Base-by-base conservation (phyloP, 1,284 basidiomycete species). In the Takashimella koratensis region DNA sequence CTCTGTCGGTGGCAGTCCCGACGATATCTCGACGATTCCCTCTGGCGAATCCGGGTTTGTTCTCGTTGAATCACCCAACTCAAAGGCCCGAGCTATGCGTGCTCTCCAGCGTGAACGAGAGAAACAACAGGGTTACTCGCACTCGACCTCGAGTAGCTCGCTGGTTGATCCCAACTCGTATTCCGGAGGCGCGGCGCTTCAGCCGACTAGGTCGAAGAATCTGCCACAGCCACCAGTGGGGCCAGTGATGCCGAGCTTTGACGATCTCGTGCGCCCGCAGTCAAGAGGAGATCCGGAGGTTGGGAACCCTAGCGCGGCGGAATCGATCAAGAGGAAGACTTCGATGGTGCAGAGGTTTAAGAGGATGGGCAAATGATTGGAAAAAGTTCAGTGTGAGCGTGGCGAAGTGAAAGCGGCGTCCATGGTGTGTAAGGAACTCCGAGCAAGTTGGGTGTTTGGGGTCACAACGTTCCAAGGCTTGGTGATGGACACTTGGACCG, bases 221-320 rank as follows among this genome's bases (percentile, higher is more conserved):
- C 53, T 71, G 16, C 67, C 70, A 2, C 64, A 61, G 16, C 74
- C 71, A 24, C 73, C 75, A 21, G 65, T 74, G 6, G 65, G 55
- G 27, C 75, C 73, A 20, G 75, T 76, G 53, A 65, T 76, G 60
- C 75, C 73, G n/a, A 65, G 71, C 54, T 76, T 75, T 55, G 63
- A 67, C 22, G 72, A 74, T 53, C 45, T 73, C 4, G 46, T 64
- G 21, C 22, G 3, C 16, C 47, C 24, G 27, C 47, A 36, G 8
- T 36, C 30, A 11, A 52, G 48, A 10, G 43, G 30, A 8, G 30
- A 36, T 36, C 30, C 30, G 16, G 30, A 36, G 8, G 30, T 36
- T 8, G 30, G 30, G 30, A 36, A 8, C 16, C 8, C 10, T 36
- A 16, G 30, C 8, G 30, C 30, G 30, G 30, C 30, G 16, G 16